Base-by-base conservation (phyloP, 305 asterid species). In the Andrographis paniculata region DNA sequence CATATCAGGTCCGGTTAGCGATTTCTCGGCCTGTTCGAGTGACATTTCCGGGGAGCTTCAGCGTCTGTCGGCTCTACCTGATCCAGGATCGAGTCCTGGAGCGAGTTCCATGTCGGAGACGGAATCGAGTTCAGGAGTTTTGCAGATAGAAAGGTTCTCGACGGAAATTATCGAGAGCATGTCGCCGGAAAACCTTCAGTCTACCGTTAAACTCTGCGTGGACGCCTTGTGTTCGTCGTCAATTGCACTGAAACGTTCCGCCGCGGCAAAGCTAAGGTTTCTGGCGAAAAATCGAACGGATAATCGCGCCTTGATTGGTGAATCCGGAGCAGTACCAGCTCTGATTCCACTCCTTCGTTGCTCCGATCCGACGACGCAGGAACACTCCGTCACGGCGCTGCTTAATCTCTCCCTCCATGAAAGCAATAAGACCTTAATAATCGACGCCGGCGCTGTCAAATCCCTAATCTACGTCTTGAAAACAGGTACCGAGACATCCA, bases 11-110 rank as follows among this genome's bases (percentile, higher is more conserved):
- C 65, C 82, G 2, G 68, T 80, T 63, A 70, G 82, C 28, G 84
- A 78, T 45, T 78, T 75, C 68, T 81, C 93, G 6, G 79, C 78
- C 23, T 78, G 77, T 62, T 66, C 75, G 44, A 71, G 77, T 46
- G 98, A 89, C 37, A 89, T 89, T n/a, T 85, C 98, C 36, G 93
- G 95, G 5, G 98, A 89, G 66, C 68, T 89, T n/a, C 93, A 85
- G 50, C 93, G 93, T 6, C 81, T 89, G 13, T 87, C 98, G 0
- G 40, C 54, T 24, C 49, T 70, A 2, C 87, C 85, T 0, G 77
- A 73, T 20, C 82, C 71, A 6, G 53, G 22, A 17, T 33, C 37
- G 20, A 30, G 14, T 51, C 66, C 60, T 50, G 58, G n/a, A 14
- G 38, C 64, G 0, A 50, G 44, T 10, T 60, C 70, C 13, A 73